Base-by-base conservation (phyloP, 352 stramenopile species). In the Aphanomyces stellatus region DNA sequence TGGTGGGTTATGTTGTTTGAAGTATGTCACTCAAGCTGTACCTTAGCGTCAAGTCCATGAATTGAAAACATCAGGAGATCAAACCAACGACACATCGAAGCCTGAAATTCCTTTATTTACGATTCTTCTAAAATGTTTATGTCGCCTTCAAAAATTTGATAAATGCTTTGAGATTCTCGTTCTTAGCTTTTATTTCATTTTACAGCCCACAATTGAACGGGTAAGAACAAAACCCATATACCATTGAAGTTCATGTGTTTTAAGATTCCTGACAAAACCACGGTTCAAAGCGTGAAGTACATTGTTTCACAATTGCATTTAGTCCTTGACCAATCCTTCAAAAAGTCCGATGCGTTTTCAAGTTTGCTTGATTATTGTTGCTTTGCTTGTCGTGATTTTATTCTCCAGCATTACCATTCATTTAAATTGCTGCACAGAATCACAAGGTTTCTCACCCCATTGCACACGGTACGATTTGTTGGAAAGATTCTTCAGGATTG, bases 251-350 rank as follows among this genome's bases (percentile, higher is more conserved):
- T 35, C 30, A 28, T 22, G 30, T n/a, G 17, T 15, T 57, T 57
- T 15, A 34, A 57, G 49, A 1, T 15, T n/a, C 49, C 60, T 19
- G 42, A 53, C 27, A 55, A 57, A n/a, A 35, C 60, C 13, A 43
- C 60, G 10, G 34, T 67, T 13, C 60, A 67, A 48, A 57, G 60
- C 60, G 24, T 67, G 13, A 56, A 67, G 41, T 67, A 67, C 35
- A 34, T 67, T 30, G 27, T 28, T 13, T 33, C 42, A 25, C 46
- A 67, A 30, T 31, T 67, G 2, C n/a, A 67, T n/a, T 5, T 30
- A 25, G 55, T 64, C 3, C 19, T 51, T 51, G 55, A 43, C 22
- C 8, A 51, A 24, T 17, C 33, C 3, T 31, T 22, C 3, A 6
- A 25, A 22, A 64, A 22, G 22, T 11, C 55, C 7, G 33, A 30